These are phyloP conservation scores for Aspergillus ochraceus DNA, from an alignment of 2,329 filamentous ascomycete genomes.

Conservation along the genomic window DNA sequence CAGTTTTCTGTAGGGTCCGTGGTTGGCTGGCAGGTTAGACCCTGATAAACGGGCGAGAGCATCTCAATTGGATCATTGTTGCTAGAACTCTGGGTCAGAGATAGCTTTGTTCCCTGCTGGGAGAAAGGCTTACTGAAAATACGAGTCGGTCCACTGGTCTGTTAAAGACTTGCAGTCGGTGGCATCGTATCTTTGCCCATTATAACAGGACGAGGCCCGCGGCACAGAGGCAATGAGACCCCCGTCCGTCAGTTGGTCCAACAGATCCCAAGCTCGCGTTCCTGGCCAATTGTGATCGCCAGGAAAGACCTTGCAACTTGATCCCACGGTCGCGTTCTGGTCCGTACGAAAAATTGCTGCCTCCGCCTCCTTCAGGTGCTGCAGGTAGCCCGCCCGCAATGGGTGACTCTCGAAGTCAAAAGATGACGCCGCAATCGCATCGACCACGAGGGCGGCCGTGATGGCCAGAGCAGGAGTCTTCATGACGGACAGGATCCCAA, in stretches of 20 bases:
- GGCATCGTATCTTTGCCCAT: conserved; percentile 22
- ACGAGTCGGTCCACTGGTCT: conserved; percentile 24
- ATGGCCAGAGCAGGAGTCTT: not conserved
- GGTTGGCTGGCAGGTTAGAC: conserved; percentile 26
- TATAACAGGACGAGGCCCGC: conserved; percentile 28
- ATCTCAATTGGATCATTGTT: conserved; percentile 23
- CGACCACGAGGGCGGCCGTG: not conserved
- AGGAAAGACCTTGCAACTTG: conserved; percentile 27
- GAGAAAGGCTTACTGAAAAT: conserved; percentile 24
- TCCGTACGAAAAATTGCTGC: not conserved
- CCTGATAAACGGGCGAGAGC: conserved; percentile 31
- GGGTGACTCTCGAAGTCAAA: not conserved
- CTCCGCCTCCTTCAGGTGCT: not conserved
- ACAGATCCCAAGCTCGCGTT: conserved; percentile 20
- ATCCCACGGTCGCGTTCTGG: not conserved
- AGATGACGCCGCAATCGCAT: not conserved
- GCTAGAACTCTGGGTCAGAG: conserved; percentile 9
- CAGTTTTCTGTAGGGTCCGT: conserved; percentile 25
- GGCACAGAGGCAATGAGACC: conserved; percentile 29
- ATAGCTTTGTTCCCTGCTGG: not conserved
- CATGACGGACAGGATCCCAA: not conserved
- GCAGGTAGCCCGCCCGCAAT: not conserved
- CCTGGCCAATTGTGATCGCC: conserved; percentile 27
- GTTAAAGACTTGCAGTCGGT: conserved; percentile 19
- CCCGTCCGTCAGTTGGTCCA: conserved; percentile 24